Base-by-base conservation (phyloP, 2,329 filamentous ascomycete genomes). In the Trichoderma breve region DNA sequence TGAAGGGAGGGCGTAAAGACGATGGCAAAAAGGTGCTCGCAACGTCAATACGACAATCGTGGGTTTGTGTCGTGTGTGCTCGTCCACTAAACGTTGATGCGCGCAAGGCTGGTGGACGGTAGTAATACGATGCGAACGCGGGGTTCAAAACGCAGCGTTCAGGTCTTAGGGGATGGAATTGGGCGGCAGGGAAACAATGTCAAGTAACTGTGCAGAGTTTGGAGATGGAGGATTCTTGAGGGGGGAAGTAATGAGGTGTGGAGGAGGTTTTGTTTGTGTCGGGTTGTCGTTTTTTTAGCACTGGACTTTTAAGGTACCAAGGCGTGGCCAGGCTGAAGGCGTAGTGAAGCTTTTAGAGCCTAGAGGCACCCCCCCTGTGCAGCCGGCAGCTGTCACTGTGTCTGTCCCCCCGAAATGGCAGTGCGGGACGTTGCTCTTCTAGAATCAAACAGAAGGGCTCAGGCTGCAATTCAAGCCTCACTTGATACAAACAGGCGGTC, bases 271-370 rank as follows among this genome's bases (percentile, higher is more conserved):
- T 69, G 71, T 68, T 63, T 63, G 71, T 69, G 71, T 63, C 64
- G 39, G 71, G 71, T 55, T 68, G 43, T 53, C 53, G 28, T 63
- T 62, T 72, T 72, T 69, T 71, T 71, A 64, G 68, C 39, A 30
- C 51, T 55, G 58, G 36, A 70, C 66, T 34, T 60, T 62, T 70
- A 70, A 70, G 67, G 67, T 70, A 70, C 67, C 67, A 62, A 70
- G 67, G 57, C 67, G 67, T 61, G 21, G 69, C 28, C 28, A 72
- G 70, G 58, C 57, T 72, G 71, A 72, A 68, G 71, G 58, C 64
- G 71, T 72, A 55, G 71, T 68, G 64, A 72, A 66, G 67, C 67
- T 53, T 30, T 72, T 68, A 61, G 71, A 72, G 71, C 64, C 60
- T 68, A 61, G 71, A 72, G 71, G 71, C 60, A 68, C 71, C 71